A percentile compares a stretch with the other conserved stretches of the same genome.
Evolutionary conservation across 148 eudicot genomes (phyloP).

Genomic region (Amaranthus hypochondriacus): DNA sequence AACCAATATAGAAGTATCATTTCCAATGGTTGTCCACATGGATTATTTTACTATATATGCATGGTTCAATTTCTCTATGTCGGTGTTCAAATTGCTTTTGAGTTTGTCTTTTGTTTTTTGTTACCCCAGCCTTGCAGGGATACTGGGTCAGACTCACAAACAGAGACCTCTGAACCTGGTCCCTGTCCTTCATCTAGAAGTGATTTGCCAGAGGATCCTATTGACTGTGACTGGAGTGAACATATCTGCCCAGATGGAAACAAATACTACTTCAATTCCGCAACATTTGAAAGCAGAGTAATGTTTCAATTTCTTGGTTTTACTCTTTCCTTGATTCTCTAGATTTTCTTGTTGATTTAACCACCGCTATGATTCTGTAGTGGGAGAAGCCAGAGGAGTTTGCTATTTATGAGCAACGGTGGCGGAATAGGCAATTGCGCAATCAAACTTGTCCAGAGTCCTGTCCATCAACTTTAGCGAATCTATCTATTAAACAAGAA

Average conservation of each 20-base stretch:
- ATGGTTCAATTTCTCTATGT: too few species aligned
- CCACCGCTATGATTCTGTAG: constrained; percentile 31
- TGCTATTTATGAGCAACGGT: constrained; percentile 45
- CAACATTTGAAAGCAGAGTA: constrained; percentile 84
- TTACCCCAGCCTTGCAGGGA: constrained; percentile 23
- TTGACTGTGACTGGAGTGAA: constrained; percentile 87
- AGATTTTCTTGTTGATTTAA: constrained; percentile 1
- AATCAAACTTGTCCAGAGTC: constrained; percentile 21
- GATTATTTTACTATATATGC: too few species aligned
- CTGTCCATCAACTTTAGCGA: constrained; percentile 24
- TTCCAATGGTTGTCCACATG: too few species aligned
- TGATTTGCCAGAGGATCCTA: constrained; percentile 25
- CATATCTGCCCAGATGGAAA: constrained; percentile 89
- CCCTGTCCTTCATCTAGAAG: constrained; percentile 15
- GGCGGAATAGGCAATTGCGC: constrained; percentile 31
- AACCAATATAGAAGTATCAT: too few species aligned
- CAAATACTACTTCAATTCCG: constrained; percentile 70
- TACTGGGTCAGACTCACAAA: constrained; percentile 23
- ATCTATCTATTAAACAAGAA: constrained; percentile 24
- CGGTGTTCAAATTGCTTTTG: too few species aligned
- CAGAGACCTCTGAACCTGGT: constrained; percentile 24
- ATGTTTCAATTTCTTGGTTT: constrained; percentile 8
- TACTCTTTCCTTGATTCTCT: constrained; percentile 1
- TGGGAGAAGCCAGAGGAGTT: constrained; percentile 89
- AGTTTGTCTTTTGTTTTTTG: constrained; percentile 20